phyloP scores from a whole-genome alignment of 495 filamentous ascomycete species.

The Venustampulla echinocandica region DNA sequence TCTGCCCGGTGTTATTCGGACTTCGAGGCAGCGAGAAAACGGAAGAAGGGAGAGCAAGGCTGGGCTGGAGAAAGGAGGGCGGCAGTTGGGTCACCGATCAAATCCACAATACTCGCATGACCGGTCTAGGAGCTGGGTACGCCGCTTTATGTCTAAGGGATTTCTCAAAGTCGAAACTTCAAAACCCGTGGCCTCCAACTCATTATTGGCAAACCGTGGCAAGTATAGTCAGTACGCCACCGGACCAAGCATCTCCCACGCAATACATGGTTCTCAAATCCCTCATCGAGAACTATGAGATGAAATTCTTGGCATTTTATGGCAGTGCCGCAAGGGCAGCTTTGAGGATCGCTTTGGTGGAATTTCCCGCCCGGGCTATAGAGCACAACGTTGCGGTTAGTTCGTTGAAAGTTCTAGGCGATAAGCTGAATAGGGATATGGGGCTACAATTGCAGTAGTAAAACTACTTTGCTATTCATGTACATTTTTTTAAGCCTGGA shows the following conservation, averaged over 20 bases:
- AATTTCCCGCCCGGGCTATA: slow-evolving; percentile 51
- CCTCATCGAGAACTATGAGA: slow-evolving; percentile 63
- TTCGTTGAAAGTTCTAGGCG: slow-evolving; percentile 49
- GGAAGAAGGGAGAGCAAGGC: slow-evolving; percentile 50
- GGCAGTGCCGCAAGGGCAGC: slow-evolving; percentile 59
- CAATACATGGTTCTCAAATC: slow-evolving; percentile 71
- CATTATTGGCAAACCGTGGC: slow-evolving; percentile 75
- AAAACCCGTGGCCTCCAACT: slow-evolving; percentile 71
- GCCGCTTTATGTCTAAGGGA: slow-evolving; percentile 72
- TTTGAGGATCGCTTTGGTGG: slow-evolving; percentile 54
- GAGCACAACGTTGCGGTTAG: slow-evolving; percentile 44
- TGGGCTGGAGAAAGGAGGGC: slow-evolving; percentile 67
- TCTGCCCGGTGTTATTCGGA: slow-evolving; percentile 83
- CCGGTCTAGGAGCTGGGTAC: slow-evolving; percentile 74
- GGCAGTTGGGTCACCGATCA: slow-evolving; percentile 55
- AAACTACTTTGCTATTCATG: neutral
- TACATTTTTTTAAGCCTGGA: neutral
- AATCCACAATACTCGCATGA: slow-evolving; percentile 70
- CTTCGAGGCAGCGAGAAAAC: slow-evolving; percentile 70
- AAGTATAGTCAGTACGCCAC: slow-evolving; percentile 61
- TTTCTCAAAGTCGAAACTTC: slow-evolving; percentile 52
- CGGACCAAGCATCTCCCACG: slow-evolving; percentile 57
- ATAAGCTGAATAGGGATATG: slow-evolving; percentile 49
- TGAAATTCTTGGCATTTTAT: slow-evolving; percentile 67
- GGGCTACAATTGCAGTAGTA: slow-evolving; percentile 37